Evolutionary conservation across 1,284 basidiomycete species (phyloP), one percentile per base, ranked within the genome.

Genomic region (Heimioporus punctisporus): DNA sequence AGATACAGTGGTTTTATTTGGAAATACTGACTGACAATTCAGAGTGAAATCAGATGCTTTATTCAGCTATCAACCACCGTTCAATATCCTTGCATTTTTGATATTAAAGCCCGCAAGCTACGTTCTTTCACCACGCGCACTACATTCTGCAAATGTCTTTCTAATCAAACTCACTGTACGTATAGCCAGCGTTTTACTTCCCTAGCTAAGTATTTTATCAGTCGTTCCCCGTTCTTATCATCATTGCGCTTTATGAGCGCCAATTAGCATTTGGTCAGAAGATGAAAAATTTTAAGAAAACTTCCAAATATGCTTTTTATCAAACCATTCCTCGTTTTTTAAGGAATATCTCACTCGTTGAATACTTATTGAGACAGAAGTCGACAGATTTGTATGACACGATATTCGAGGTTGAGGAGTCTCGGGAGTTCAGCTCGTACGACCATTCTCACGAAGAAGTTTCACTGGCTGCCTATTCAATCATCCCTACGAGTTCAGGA

Each of bases 31-130:
- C 24, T 27, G 39, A 52, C 21, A 34, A 28, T 34, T 46, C 58
- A 92, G 90, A 11, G 90, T 94, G 66, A 93, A 94, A 70, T 87
- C 87, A 8, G 93, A 95, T 69, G 90, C 91, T 0, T 75, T 97
- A n/a, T 93, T 96, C 74, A 93, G 89, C 49, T 96, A 95, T 68
- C 86, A 94, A 60, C 92, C 90, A 3, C 92, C 93, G 0, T 93
- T 93, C 78, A 93, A 92, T 62, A 76, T 93, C 28, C 71, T 91
- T 31, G 93, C 94, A 1, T 86, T 94, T 64, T 56, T 84, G 21
- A 76, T 95, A 54, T 79, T 96, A 46, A 86, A 90, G 63, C 92
- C 93, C 7, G 77, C 89, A 25, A 88, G 86, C 60, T 92, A 81
- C 69, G 64, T 91, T 40, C 71, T 92, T 12, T 80, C 86, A 6